A percentile compares a stretch with the other conserved stretches of the same genome.
phyloP scores from a whole-genome alignment of 768 basidiomycete genomes.

The Podaxis sp. region DNA sequence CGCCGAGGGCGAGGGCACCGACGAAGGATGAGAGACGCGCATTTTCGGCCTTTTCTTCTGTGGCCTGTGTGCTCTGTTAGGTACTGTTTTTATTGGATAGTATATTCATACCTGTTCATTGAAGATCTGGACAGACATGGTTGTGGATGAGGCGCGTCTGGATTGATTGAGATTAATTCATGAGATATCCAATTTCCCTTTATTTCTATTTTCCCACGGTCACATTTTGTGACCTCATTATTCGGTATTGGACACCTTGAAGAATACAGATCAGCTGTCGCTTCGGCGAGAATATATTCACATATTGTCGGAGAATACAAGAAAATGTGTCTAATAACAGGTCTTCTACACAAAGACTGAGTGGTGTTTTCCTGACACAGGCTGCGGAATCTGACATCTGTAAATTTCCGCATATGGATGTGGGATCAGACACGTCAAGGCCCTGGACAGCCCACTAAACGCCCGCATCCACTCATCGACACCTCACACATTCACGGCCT shows the following conservation, averaged over 20 bases:
- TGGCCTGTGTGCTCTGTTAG: slow-evolving; percentile 48
- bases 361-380: neutral
- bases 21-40: slow-evolving; percentile 98
- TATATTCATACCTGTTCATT: slow-evolving; percentile 22
- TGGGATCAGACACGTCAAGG: slow-evolving; percentile 11
- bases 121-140: slow-evolving; percentile 31
- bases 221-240: neutral
- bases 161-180: slow-evolving; percentile 5
- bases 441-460: neutral
- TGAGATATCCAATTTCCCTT: neutral
- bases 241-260: no score
- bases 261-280: no score
- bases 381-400: neutral
- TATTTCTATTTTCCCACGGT: slow-evolving; percentile 12
- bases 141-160: slow-evolving; percentile 3
- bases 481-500: neutral
- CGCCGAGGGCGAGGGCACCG: slow-evolving; percentile 94
- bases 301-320: no score
- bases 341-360: neutral
- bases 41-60: slow-evolving; percentile 96
- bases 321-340: no score
- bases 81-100: neutral
- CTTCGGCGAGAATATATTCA: no score
- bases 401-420: neutral
- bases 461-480: neutral